phyloP scores from a whole-genome alignment of 495 filamentous ascomycete genomes.

The Neurospora sp. region DNA sequence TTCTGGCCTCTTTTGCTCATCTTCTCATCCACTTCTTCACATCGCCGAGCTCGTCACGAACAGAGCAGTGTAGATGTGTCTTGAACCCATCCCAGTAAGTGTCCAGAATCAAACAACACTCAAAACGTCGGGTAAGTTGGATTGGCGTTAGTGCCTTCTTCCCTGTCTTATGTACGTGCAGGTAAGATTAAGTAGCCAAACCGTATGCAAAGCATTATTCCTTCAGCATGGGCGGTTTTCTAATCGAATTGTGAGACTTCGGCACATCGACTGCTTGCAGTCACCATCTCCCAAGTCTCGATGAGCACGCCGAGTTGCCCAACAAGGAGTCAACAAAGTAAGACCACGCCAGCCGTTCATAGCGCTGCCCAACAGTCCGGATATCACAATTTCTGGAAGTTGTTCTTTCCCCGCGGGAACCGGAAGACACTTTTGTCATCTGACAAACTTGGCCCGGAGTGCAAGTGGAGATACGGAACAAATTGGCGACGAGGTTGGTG shows the following conservation, averaged over 20 bases:
- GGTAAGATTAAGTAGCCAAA: background rate
- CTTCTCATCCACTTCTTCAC: background rate
- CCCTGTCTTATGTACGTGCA: background rate
- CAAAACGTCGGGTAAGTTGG: background rate
- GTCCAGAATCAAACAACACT: background rate
- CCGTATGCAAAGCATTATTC: background rate
- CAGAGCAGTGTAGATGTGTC: background rate
- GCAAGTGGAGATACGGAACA: background rate
- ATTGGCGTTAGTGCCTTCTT: background rate
- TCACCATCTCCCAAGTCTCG: background rate
- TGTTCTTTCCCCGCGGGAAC: background rate
- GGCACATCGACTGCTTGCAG: background rate
- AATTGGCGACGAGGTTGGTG: no score
- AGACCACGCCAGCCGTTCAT: background rate
- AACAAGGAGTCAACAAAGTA: background rate
- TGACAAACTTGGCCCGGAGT: background rate
- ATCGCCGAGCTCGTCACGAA: background rate
- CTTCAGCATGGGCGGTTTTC: background rate
- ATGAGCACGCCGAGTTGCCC: background rate
- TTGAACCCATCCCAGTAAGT: background rate
- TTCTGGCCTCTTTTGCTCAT: background rate
- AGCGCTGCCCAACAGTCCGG: background rate
- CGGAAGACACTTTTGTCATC: background rate
- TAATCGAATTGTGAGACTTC: background rate
- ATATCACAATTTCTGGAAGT: background rate